These are phyloP conservation scores for Aspergillus sp. DNA, from an alignment of 2,329 filamentous ascomycete genomes.

Conservation along the genomic window DNA sequence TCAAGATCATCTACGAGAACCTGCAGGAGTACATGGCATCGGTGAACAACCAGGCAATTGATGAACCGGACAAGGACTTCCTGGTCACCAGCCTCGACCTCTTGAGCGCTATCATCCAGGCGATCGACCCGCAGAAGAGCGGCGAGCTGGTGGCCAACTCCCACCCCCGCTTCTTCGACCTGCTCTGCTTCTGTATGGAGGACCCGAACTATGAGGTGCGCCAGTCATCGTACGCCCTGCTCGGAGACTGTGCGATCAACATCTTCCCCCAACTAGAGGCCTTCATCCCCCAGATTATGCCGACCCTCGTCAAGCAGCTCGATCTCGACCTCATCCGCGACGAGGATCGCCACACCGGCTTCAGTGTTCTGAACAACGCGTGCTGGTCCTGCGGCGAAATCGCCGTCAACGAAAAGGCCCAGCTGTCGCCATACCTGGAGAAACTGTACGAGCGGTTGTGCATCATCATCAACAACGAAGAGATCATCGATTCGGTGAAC, in stretches of 20 bases:
- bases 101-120: conserved; percentile 88
- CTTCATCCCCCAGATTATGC: conserved; percentile 70
- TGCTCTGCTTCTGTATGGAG: conserved; percentile 88
- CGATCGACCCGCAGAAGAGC: conserved; percentile 70
- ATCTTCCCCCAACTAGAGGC: conserved; percentile 78
- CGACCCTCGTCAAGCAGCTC: conserved; percentile 78
- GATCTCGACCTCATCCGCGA: conserved; percentile 74
- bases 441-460: conserved; percentile 74
- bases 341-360: conserved; percentile 78
- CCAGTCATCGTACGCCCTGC: conserved; percentile 90
- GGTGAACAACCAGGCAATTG: conserved; percentile 64
- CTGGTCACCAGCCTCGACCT: conserved; percentile 92
- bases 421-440: conserved; percentile 73
- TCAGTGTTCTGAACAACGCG: conserved; percentile 95
- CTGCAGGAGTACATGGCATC: conserved; percentile 75
- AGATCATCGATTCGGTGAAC: conserved; percentile 79
- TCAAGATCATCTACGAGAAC: conserved; percentile 87
- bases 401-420: conserved; percentile 69
- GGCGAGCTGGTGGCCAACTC: conserved; percentile 72
- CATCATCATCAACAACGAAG: conserved; percentile 78
- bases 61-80: conserved; percentile 93
- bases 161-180: conserved; percentile 82
- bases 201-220: conserved; percentile 88
- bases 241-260: conserved; percentile 92
- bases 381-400: conserved; percentile 97